These are phyloP conservation scores for Eutrema yunnanense DNA, from an alignment of 345 rosid species.

Conservation along the genomic window DNA sequence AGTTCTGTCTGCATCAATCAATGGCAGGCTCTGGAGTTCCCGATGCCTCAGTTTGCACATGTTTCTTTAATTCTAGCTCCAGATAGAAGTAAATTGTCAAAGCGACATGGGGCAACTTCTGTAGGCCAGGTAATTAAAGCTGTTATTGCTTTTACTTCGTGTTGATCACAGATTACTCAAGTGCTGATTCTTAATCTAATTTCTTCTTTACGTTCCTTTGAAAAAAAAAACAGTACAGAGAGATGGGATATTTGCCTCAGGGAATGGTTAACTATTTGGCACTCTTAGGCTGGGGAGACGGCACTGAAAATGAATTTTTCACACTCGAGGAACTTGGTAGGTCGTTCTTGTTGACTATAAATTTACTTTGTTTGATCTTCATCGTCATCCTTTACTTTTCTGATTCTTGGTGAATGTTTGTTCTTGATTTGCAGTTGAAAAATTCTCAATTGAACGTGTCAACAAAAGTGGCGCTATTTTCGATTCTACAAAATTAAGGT, in stretches of 20 bases:
- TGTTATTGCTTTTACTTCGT: not conserved
- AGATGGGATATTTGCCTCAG: conserved; percentile 91
- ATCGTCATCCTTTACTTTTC: not conserved
- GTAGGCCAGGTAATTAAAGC: conserved; percentile 72
- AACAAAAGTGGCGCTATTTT: conserved; percentile 88
- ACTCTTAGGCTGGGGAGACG: conserved; percentile 98
- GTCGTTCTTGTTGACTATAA: conserved; percentile 16
- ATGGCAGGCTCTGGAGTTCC: conserved; percentile 77
- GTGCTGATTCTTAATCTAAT: not conserved
- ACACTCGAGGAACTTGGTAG: conserved; percentile 74
- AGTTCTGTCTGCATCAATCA: conserved; percentile 15
- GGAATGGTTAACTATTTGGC: conserved; percentile 95
- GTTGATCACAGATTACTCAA: not conserved
- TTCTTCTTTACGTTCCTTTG: not conserved
- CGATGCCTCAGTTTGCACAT: conserved; percentile 88
- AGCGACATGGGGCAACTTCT: conserved; percentile 95
- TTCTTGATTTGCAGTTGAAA: conserved; percentile 59
- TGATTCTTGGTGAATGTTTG: conserved; percentile 15
- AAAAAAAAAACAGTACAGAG: conserved; percentile 52
- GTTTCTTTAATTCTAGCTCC: conserved; percentile 95
- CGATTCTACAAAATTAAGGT: conserved; percentile 82
- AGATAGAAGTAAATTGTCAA: conserved; percentile 88
- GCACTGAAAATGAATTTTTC: conserved; percentile 94
- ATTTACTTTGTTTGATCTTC: not conserved
- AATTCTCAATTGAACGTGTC: conserved; percentile 74